Evolutionary conservation across 331 rosid species (phyloP), one percentile per base, ranked within the genome.

Genomic region (Quercus phellos): DNA sequence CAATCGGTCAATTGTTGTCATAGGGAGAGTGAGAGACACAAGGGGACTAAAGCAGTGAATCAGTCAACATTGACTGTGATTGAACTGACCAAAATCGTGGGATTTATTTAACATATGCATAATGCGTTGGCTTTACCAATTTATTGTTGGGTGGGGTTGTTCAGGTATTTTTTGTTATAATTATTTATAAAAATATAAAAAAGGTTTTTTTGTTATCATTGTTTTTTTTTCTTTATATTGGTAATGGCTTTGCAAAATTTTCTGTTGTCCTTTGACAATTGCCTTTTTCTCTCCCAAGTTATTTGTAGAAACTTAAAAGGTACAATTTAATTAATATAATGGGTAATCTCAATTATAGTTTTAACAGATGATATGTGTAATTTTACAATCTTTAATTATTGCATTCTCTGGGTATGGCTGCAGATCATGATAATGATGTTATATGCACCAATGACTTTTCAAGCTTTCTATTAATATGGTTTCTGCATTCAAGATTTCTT

Each of bases 401-500:
- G n/a, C 55, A 32, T 38, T 32, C 9, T 42, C 55, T 68, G 6
- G 51, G 75, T 26, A 10, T 80, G 38, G 63, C 38, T 50, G 29
- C 46, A 14, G 60, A 34, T 35, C 16, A 70, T 51, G 35, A 42
- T 46, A 9, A 27, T 53, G 14, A 17, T 32, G 50, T 32, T 22
- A 56, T 53, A 74, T 53, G 58, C 58, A 19, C 9, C 35, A 22
- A 1, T 53, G 58, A 16, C 61, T 74, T 54, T 75, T 61, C 27
- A 77, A 58, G 78, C 54, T 80, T 64, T 73, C 53, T 51, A 58
- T 55, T 7, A 10, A 64, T 7, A 63, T 75, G 66, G 72, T 56
- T 50, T 32, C 19, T 75, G 72, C 68, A 75, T 78, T 51, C 19
- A 51, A 51, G 16, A 76, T 58, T 51, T 27, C 10, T 61, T 61